Conservation (phyloP, 352 stramenopile genomes). For the Thalassiosira hispida region DNA sequence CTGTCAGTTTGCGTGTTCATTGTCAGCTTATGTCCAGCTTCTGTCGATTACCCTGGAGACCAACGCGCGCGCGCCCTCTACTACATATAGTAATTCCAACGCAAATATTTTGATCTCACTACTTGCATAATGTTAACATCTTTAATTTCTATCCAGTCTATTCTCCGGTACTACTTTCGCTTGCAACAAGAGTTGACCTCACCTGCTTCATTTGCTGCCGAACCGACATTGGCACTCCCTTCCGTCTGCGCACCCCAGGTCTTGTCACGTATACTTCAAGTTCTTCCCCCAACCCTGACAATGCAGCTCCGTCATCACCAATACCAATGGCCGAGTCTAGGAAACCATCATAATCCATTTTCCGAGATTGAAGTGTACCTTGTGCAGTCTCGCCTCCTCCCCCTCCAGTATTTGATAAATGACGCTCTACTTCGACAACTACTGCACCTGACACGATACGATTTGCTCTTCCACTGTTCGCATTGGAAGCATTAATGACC, state of each 20-base stretch:
- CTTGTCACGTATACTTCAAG: slow-evolving; percentile 31
- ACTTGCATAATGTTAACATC: too few relatives aligned
- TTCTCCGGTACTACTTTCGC: not conserved
- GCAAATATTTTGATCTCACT: too few relatives aligned
- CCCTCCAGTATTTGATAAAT: slow-evolving; percentile 9
- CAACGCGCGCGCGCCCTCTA: too few relatives aligned
- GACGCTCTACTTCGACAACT: slow-evolving; percentile 55
- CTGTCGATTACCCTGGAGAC: too few relatives aligned
- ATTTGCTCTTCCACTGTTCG: slow-evolving; percentile 69
- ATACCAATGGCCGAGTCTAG: slow-evolving; percentile 6
- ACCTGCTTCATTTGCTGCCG: slow-evolving; percentile 18
- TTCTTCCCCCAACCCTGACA: slow-evolving; percentile 34
- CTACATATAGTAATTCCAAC: too few relatives aligned
- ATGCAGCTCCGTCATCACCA: not conserved
- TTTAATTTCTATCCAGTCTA: too few relatives aligned
- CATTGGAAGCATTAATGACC: slow-evolving; percentile 79
- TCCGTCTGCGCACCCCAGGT: slow-evolving; percentile 45
- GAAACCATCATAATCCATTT: slow-evolving; percentile 13
- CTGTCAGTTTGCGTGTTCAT: too few relatives aligned
- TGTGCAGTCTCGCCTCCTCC: slow-evolving; percentile 16
- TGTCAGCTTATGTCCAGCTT: too few relatives aligned
- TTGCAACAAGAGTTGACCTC: not conserved
- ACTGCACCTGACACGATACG: slow-evolving; percentile 62
- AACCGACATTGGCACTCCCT: slow-evolving; percentile 39
- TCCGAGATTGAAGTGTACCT: slow-evolving; percentile 19